Percentiles rank a stretch among this genome's conserved stretches.
Conservation (phyloP, 202 grass and related monocot species). For the Hordeum pubiflorum region DNA sequence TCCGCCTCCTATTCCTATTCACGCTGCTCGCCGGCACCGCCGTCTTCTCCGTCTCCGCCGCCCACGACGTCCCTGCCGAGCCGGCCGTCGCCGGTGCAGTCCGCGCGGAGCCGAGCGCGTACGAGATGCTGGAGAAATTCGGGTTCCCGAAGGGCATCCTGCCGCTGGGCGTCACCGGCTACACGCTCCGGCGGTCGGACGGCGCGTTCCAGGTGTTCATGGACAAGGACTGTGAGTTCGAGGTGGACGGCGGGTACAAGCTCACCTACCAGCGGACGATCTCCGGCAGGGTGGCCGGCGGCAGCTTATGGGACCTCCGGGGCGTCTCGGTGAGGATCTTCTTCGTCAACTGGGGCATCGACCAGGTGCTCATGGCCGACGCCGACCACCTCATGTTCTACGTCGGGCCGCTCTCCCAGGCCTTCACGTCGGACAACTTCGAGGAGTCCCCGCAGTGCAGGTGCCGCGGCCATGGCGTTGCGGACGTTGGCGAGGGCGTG, state of each 20-base stretch:
- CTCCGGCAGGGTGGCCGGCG: conserved; percentile 55
- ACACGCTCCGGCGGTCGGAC: conserved; percentile 35
- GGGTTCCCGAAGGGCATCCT: conserved; percentile 78
- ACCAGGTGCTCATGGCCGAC: conserved; percentile 43
- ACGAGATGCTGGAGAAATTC: conserved; percentile 83
- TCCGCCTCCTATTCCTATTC: background rate
- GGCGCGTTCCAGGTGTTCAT: conserved; percentile 60
- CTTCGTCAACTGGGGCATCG: conserved; percentile 55
- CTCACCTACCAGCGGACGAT: conserved; percentile 59
- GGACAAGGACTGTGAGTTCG: conserved; percentile 56
- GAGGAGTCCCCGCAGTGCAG: conserved; percentile 48
- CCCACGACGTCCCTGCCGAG: background rate
- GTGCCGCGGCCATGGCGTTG: background rate
- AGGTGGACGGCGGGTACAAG: conserved; percentile 57
- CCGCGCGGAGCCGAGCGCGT: conserved; percentile 35
- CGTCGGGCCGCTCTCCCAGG: conserved; percentile 64
- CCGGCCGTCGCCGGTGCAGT: background rate
- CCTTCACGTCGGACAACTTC: conserved; percentile 55
- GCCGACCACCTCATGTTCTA: conserved; percentile 54
- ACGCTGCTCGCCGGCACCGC: background rate
- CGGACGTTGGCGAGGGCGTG: background rate
- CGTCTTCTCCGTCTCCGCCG: background rate
- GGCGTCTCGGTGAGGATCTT: conserved; percentile 61
- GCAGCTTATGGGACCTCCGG: conserved; percentile 35
- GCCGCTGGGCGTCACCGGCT: conserved; percentile 47